Base-by-base conservation (phyloP, 1,139 yeast species). In the Meyerozyma smithsonii region DNA sequence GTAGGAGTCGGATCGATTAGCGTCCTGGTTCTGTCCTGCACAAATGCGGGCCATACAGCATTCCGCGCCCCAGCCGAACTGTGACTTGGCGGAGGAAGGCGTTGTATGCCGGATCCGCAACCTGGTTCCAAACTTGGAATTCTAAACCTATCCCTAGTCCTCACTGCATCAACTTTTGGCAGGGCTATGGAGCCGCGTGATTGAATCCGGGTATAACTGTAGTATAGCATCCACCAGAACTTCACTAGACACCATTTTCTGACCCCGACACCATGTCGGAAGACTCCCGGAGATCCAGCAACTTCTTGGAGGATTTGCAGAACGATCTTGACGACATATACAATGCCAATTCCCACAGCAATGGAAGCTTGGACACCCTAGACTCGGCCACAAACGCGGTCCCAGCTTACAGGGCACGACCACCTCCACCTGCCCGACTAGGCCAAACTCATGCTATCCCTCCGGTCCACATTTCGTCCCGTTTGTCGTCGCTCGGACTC, bases 301-400 rank as follows among this genome's bases (percentile, higher is more conserved):
- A 40, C 33, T 43, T 43, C 30, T 38, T 40, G 34, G 34, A 30
- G 39, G 64, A 64, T 36, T 50, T 64, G 42, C 52, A 58, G 39
- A 53, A 54, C 36, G 72, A 69, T 42, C 48, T 69, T 37, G 64
- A 66, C 44, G 51, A 52, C 36, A 68, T 69, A 28, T 69, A 68
- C 51, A 54, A 61, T 43, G 52, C 55, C 37, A 62, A 66, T 50
- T 47, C 50, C 30, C 38, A 45, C 36, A 39, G 42, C 19, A 47
- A 47, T 39, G 50, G 43, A 15, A 61, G 67, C 34, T 50, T 50
- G 14, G 68, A 64, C 23, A 64, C 71, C 4, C 55, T 69, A 20
- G 72, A 66, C 42, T 52, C 57, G 25, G 44, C 36, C 17, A 37
- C 37, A 20, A 37, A 32, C 35, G 42, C 20, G 40, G 47, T 18